A percentile compares a stretch with the other conserved stretches of the same genome.
phyloP scores from a whole-genome alignment of 2,329 filamentous ascomycete species.

The Cladorrhinum sp. region DNA sequence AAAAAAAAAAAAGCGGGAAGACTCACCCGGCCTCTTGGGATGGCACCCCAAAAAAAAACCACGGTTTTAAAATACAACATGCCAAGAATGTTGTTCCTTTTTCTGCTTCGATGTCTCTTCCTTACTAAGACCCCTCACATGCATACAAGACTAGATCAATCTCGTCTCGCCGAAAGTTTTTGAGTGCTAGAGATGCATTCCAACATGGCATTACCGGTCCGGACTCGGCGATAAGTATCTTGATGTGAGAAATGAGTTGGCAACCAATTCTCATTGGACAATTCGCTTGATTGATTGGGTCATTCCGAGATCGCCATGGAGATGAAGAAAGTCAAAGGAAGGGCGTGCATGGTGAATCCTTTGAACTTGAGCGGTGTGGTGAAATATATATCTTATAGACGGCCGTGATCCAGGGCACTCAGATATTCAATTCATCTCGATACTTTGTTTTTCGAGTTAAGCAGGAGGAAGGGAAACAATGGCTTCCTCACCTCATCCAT shows the following conservation, averaged over 20 bases:
- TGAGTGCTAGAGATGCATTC: no score
- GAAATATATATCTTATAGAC: no score
- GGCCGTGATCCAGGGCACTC: no score
- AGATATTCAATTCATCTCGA: no score
- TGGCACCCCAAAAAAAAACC: background rate
- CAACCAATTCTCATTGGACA: background rate
- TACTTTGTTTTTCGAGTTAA: background rate
- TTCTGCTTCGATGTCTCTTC: no score
- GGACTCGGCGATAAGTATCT: background rate
- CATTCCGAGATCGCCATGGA: background rate
- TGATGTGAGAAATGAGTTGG: background rate
- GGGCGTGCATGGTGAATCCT: slow-evolving; percentile 5
- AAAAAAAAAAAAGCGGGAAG: background rate
- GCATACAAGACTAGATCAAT: background rate
- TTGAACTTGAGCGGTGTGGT: background rate
- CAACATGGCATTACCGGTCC: background rate
- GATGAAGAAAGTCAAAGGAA: background rate
- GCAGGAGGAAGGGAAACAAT: no score
- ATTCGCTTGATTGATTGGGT: background rate
- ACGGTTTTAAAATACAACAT: no score
- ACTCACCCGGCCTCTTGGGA: background rate
- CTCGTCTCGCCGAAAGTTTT: background rate
- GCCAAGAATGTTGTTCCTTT: no score
- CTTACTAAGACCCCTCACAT: no score
- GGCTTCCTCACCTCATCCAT: background rate